Conservation (phyloP, 768 basidiomycete genomes). For the Kwoniella sp. region DNA sequence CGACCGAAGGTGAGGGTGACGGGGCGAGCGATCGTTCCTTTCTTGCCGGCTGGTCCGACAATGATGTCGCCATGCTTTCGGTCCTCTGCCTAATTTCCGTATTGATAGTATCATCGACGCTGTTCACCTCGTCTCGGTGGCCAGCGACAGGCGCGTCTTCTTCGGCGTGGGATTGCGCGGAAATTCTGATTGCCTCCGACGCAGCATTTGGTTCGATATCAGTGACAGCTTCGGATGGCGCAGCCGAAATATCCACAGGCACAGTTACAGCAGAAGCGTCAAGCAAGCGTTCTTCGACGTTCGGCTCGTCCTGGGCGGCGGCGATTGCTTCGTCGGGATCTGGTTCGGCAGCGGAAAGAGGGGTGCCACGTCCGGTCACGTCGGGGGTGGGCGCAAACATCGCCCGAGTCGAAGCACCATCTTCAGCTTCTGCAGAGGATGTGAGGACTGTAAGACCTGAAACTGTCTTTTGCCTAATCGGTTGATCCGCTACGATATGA, state of each 20-base stretch:
- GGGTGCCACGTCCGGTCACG: neutral
- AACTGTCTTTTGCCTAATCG: conserved; percentile 5
- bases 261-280: too few species aligned
- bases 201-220: too few species aligned
- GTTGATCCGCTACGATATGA: neutral
- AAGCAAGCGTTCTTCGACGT: neutral
- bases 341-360: neutral
- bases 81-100: neutral
- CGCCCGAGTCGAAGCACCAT: conserved; percentile 12
- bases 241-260: neutral
- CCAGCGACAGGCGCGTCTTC: neutral
- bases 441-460: neutral
- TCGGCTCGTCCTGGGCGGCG: neutral
- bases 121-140: too few species aligned
- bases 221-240: too few species aligned
- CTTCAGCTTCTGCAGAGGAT: neutral
- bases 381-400: conserved; percentile 15
- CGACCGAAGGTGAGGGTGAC: conserved; percentile 27
- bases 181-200: too few species aligned
- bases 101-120: neutral
- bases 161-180: neutral
- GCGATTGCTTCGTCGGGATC: neutral
- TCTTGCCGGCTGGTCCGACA: conserved; percentile 1
- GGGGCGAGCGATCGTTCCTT: conserved; percentile 28
- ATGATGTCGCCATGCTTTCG: neutral